Evolutionary conservation across 139 green algal species (phyloP), one percentile per base, ranked within the genome.

Genomic region (Micromonas pusilla): DNA sequence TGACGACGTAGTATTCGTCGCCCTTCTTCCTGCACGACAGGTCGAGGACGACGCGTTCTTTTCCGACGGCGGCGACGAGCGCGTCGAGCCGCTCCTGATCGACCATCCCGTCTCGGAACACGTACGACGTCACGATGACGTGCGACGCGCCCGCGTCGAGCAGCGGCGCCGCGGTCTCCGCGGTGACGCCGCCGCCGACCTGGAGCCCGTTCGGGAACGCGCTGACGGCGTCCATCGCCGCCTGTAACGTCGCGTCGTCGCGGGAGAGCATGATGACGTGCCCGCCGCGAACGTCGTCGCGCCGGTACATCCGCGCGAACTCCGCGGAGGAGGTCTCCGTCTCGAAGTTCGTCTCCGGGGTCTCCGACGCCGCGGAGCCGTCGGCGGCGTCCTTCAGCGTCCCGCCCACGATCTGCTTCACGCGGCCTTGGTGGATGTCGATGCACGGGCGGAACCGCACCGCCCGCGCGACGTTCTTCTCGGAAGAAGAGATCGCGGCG

Each of bases 351-450:
- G 93, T 97, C 45, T 93, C 82, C 6, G 94, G 82, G 3, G 19
- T 72, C 64, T 80, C 72, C 66, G 26, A 36, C 21, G 39, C 32
- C n/a, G 70, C 67, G n/a, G 33, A 72, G 36, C 33, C 31, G 67
- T 45, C 23, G 52, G 88, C 80, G 25, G 96, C 70, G 82, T 97
- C 95, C 20, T 83, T 82, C 1, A 99, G 82, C 1, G 91, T 97
- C 0, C 91, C 96, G 0, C 95, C 95, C 0, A 99, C 95, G 77
- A 99, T 99, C 67, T 99, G 95, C 85, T 99, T 99, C 9, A 99
- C 95, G 67, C 96, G 93, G 23, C 95, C 95, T 91, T 97, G 87
- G 65, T 99, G 96, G 64, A 99, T 97, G 86, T 99, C 96, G 31
- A 99, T 99, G 85, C 96, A 99, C 0, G 95, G 95, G 19, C 95